Evolutionary conservation across 2,329 filamentous ascomycete species (phyloP).

Genomic region (Reticulascus tulasneorum): DNA sequence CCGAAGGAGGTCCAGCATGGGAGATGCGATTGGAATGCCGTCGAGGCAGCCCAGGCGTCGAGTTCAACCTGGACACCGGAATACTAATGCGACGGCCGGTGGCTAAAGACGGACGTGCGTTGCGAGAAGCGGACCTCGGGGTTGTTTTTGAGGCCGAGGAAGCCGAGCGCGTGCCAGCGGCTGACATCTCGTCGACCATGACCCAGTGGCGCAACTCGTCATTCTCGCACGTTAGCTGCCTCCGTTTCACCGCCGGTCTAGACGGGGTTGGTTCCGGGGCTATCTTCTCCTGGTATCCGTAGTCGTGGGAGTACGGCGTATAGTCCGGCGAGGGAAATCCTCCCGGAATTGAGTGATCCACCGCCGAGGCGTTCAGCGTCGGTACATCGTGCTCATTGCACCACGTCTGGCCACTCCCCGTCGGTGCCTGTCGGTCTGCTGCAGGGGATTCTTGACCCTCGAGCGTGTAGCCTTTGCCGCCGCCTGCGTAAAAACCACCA

Average conservation of each 20-base stretch:
- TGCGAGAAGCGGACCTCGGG: constrained; percentile 13
- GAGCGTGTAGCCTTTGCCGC: constrained; percentile 67
- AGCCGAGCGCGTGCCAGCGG: constrained; percentile 1
- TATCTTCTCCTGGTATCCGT: constrained; percentile 19
- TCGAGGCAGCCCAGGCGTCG: constrained; percentile 26
- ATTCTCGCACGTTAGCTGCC: constrained; percentile 46
- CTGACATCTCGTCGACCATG: constrained; percentile 47
- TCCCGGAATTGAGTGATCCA: constrained; percentile 13
- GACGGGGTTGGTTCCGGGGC: constrained; percentile 39
- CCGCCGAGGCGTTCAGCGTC: not conserved
- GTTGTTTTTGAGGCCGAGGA: constrained; percentile 8
- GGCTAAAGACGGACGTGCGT: constrained; percentile 23
- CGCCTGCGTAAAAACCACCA: constrained; percentile 81
- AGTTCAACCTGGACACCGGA: constrained; percentile 32
- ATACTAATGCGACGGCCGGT: constrained; percentile 42
- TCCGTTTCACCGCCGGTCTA: constrained; percentile 46
- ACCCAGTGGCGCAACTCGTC: constrained; percentile 69
- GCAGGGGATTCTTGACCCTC: constrained; percentile 7
- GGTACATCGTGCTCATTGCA: not conserved
- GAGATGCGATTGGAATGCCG: constrained; percentile 17
- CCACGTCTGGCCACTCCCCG: not conserved
- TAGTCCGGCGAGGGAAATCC: constrained; percentile 26
- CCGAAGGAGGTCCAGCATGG: constrained; percentile 37
- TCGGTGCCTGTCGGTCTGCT: not conserved
- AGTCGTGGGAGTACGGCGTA: constrained; percentile 23